Conservation (phyloP, 495 filamentous ascomycete genomes). For the Penicillium taxi region DNA sequence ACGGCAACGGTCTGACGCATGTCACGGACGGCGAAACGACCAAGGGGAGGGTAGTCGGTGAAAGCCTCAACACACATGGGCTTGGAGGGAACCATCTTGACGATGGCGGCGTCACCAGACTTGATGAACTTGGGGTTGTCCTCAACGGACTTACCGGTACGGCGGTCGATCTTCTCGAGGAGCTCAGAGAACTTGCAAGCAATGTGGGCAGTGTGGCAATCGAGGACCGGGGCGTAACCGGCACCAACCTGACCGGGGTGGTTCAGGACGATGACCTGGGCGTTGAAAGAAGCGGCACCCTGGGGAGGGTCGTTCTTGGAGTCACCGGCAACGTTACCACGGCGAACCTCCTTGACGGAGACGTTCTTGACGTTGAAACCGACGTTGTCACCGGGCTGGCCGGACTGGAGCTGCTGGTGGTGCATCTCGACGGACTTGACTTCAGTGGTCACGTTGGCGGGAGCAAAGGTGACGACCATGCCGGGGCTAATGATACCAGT, state of each 20-base stretch:
- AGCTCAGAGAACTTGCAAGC: constrained; percentile 99
- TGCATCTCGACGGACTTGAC: constrained; percentile 99
- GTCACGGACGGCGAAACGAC: constrained; percentile 95
- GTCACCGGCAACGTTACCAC: constrained; percentile 99
- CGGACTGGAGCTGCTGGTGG: constrained; percentile 97
- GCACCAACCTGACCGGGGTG: constrained; percentile 99
- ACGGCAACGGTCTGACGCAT: constrained; percentile 92
- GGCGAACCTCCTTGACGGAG: constrained; percentile 99
- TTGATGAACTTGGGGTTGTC: constrained; percentile 95
- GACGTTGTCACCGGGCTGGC: constrained; percentile 98
- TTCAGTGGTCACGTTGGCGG: constrained; percentile 98
- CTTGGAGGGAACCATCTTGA: constrained; percentile 99
- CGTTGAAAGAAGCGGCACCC: constrained; percentile 88
- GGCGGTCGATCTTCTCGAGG: constrained; percentile 99
- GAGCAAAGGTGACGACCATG: constrained; percentile 86
- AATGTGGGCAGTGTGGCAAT: constrained; percentile 99
- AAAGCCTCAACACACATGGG: constrained; percentile 99
- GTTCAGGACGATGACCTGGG: constrained; percentile 99
- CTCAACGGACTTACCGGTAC: constrained; percentile 98
- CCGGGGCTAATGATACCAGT: constrained; percentile 96
- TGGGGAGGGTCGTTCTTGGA: constrained; percentile 98
- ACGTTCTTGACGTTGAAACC: constrained; percentile 99
- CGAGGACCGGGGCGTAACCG: constrained; percentile 96
- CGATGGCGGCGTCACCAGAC: constrained; percentile 99
- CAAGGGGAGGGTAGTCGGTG: constrained; percentile 98